Conservation (phyloP, 1,284 basidiomycete genomes). For the Melampsora americana region DNA sequence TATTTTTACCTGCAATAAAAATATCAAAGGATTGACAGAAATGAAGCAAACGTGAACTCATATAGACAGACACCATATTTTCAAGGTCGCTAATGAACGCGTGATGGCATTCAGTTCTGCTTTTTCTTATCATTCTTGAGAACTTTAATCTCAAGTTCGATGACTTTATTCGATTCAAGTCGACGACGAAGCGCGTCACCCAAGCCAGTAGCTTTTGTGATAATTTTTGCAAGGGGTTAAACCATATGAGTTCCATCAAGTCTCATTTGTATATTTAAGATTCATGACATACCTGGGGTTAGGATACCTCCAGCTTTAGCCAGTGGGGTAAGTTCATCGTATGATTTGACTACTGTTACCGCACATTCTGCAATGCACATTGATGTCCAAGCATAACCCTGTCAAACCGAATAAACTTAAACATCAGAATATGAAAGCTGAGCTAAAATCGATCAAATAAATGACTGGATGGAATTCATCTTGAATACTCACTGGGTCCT, state of each 20-base stretch:
- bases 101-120: neutral
- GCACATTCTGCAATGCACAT: conserved; percentile 49
- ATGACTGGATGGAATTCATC: too few species aligned
- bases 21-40: too few species aligned
- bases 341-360: conserved; percentile 48
- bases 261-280: neutral
- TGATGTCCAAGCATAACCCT: conserved; percentile 49
- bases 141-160: conserved; percentile 24
- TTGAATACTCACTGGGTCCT: conserved; percentile 47
- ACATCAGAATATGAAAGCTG: neutral
- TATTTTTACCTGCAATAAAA: too few species aligned
- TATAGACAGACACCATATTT: too few species aligned
- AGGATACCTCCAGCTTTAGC: conserved; percentile 50
- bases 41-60: too few species aligned
- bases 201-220: conserved; percentile 21
- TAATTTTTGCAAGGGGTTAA: too few species aligned
- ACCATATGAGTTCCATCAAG: too few species aligned
- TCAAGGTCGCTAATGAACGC: too few species aligned
- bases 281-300: conserved; percentile 46
- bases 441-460: neutral
- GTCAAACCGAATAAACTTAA: neutral
- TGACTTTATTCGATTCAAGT: conserved; percentile 18
- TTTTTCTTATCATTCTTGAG: conserved; percentile 33
- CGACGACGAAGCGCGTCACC: conserved; percentile 26
- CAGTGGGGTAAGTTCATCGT: conserved; percentile 48